Evolutionary conservation across 306 rosid species (phyloP).

Genomic region (Ceratonia siliqua): DNA sequence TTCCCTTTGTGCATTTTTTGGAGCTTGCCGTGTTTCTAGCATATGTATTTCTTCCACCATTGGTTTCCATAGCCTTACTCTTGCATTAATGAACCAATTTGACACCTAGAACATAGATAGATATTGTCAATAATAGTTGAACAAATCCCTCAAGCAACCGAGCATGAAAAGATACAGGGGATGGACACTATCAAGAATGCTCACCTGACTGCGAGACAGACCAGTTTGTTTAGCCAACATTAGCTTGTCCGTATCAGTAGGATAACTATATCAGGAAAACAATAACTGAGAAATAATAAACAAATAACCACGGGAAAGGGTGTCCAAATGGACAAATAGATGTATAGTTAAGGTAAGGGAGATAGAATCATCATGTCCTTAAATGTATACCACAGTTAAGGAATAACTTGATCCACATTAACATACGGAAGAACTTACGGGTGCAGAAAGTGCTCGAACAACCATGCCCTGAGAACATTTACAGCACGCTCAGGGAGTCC

Average conservation of each 20-base stretch:
- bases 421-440: constrained; percentile 61
- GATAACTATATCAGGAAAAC: constrained; percentile 55
- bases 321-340: neutral
- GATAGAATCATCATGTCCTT: neutral
- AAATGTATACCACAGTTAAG: neutral
- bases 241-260: constrained; percentile 82
- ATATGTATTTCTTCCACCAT: constrained; percentile 93
- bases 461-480: constrained; percentile 78
- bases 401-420: neutral
- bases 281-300: neutral
- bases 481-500: constrained; percentile 94
- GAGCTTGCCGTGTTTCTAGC: constrained; percentile 73
- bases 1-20: constrained; percentile 50
- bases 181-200: neutral
- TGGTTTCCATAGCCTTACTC: too few relatives aligned
- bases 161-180: neutral
- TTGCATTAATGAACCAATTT: too few relatives aligned
- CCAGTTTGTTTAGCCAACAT: constrained; percentile 95
- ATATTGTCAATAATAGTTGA: constrained; percentile 4
- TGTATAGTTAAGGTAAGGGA: neutral
- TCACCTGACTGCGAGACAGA: constrained; percentile 87
- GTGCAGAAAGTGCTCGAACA: constrained; percentile 86
- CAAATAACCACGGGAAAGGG: neutral
- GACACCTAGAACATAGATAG: constrained; percentile 44
- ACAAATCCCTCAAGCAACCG: neutral